Percentiles rank a stretch among this genome's conserved stretches.
phyloP scores from a whole-genome alignment of 306 rosid genomes.

The Cicer judaicum region DNA sequence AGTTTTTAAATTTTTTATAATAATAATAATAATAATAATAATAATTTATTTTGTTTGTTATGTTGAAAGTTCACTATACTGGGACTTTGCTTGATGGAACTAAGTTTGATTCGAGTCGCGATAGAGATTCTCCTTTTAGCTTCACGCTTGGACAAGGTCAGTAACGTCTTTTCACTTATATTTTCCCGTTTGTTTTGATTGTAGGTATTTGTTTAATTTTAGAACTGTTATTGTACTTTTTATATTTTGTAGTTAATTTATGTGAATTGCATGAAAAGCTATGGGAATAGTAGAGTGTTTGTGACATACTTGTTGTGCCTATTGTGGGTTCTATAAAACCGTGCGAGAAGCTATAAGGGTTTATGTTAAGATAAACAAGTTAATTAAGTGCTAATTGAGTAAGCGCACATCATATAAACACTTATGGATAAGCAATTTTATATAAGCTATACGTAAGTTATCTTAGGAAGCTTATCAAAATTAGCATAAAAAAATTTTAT shows the following conservation, averaged over 20 bases:
- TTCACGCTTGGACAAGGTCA: conserved; percentile 89
- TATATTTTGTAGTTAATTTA: background rate
- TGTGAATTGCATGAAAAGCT: background rate
- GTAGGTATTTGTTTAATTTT: background rate
- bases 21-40: too few species aligned
- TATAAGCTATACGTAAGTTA: too few species aligned
- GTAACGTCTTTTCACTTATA: background rate
- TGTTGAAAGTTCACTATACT: conserved; percentile 73
- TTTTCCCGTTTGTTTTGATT: background rate
- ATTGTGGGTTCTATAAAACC: background rate
- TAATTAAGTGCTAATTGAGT: too few species aligned
- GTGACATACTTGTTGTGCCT: background rate
- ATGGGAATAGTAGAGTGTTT: background rate
- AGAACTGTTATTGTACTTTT: background rate
- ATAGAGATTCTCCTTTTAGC: conserved; percentile 68
- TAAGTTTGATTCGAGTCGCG: conserved; percentile 88
- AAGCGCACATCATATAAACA: too few species aligned
- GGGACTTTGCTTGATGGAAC: conserved; percentile 89
- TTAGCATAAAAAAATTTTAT: too few species aligned
- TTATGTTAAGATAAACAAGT: too few species aligned
- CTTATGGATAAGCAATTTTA: too few species aligned
- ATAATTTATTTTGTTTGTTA: background rate
- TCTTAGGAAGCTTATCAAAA: too few species aligned
- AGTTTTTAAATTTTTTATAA: background rate
- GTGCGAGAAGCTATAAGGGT: background rate